Evolutionary conservation across 345 rosid species (phyloP).

Genomic region (Bretschneidera sinensis): DNA sequence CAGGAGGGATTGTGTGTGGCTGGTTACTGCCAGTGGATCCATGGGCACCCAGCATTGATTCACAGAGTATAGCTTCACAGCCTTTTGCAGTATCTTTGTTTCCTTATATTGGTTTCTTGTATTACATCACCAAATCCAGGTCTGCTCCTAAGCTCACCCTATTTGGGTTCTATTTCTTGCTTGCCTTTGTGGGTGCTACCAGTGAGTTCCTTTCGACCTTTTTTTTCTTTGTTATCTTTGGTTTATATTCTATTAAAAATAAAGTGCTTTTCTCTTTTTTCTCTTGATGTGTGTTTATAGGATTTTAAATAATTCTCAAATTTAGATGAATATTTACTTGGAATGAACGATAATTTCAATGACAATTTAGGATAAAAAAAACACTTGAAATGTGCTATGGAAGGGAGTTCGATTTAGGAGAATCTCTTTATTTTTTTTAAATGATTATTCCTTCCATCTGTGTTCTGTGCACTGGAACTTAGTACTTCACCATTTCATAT

Average conservation of each 20-base stretch:
- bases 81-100: constrained; percentile 77
- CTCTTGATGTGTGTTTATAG: too few species aligned
- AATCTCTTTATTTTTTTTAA: too few species aligned
- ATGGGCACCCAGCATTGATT: constrained; percentile 79
- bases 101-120: constrained; percentile 84
- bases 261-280: too few species aligned
- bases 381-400: too few species aligned
- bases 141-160: constrained; percentile 80
- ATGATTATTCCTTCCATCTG: too few species aligned
- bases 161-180: constrained; percentile 93
- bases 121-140: constrained; percentile 84
- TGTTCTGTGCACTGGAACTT: too few species aligned
- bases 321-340: not conserved
- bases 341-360: too few species aligned
- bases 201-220: constrained; percentile 39
- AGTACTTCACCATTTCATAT: too few species aligned
- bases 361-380: too few species aligned
- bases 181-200: constrained; percentile 83
- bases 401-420: too few species aligned
- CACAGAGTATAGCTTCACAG: constrained; percentile 77
- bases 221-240: not conserved
- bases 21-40: constrained; percentile 73
- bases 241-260: not conserved
- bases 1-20: constrained; percentile 35
- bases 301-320: not conserved